Conservation (phyloP, 129 eudicot genomes). For the Artemisia tridentata region DNA sequence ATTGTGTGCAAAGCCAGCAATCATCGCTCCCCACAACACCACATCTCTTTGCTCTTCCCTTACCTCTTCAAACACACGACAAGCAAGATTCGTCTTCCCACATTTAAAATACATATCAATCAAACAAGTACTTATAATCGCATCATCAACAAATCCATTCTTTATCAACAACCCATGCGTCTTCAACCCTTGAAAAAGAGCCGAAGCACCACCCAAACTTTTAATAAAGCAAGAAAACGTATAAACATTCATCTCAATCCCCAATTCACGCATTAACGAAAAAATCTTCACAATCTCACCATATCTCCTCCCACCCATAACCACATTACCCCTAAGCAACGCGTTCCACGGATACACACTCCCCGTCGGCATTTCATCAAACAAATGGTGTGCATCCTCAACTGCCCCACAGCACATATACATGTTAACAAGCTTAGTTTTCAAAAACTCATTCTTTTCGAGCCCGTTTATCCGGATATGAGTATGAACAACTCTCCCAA, state of each 20-base stretch:
- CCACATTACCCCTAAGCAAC: constrained; percentile 76
- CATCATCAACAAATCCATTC: constrained; percentile 58
- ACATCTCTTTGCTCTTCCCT: constrained; percentile 57
- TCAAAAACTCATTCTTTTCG: constrained; percentile 62
- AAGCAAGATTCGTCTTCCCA: constrained; percentile 64
- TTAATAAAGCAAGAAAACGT: constrained; percentile 82
- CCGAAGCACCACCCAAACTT: constrained; percentile 74
- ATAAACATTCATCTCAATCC: constrained; percentile 78
- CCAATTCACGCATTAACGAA: constrained; percentile 59
- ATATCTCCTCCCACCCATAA: constrained; percentile 58
- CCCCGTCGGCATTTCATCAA: constrained; percentile 47
- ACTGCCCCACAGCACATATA: constrained; percentile 57
- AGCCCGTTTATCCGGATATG: constrained; percentile 67
- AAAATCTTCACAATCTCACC: constrained; percentile 40
- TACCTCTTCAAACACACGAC: constrained; percentile 57
- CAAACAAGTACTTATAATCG: constrained; percentile 61
- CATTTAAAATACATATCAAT: constrained; percentile 94
- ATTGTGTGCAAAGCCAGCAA: constrained; percentile 83
- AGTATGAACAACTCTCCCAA: constrained; percentile 50
- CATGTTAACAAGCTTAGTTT: constrained; percentile 67
- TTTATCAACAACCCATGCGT: constrained; percentile 71
- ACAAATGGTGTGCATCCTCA: constrained; percentile 66
- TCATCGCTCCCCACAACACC: constrained; percentile 86
- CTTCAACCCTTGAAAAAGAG: constrained; percentile 70
- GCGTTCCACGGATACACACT: constrained; percentile 90